Percentiles rank a stretch among this genome's conserved stretches.
phyloP scores from a whole-genome alignment of 208 protist genomes.

The Leishmania braziliensis region DNA sequence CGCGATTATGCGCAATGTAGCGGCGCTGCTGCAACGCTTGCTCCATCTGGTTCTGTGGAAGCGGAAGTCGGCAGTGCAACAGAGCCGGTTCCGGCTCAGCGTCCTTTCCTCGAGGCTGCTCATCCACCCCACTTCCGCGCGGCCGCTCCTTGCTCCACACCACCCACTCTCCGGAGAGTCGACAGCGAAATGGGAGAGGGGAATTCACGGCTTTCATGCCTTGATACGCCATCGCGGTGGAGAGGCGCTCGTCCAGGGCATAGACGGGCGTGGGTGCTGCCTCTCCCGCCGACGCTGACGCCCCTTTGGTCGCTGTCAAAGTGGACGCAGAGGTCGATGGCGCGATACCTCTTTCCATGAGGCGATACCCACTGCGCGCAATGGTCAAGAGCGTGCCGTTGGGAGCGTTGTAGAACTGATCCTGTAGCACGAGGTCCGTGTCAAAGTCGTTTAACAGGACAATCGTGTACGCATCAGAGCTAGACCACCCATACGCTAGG shows the following conservation, averaged over 20 bases:
- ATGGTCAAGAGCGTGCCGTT: constrained; percentile 31
- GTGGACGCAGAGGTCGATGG: not conserved
- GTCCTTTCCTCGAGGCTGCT: not conserved
- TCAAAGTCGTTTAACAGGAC: constrained; percentile 44
- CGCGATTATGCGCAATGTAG: constrained; percentile 35
- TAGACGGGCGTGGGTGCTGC: constrained; percentile 1
- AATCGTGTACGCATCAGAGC: constrained; percentile 45
- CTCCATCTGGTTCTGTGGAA: constrained; percentile 37
- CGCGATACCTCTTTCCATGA: constrained; percentile 16
- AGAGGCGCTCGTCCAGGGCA: constrained; percentile 11
- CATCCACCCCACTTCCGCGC: not conserved
- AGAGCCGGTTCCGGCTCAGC: constrained; percentile 22
- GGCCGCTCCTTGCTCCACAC: constrained; percentile 54
- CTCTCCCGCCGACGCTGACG: not conserved
- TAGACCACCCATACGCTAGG: constrained; percentile 31
- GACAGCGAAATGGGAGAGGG: constrained; percentile 35
- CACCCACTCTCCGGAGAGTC: constrained; percentile 76
- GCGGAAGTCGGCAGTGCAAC: constrained; percentile 84
- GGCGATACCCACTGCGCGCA: constrained; percentile 27
- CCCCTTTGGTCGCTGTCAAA: not conserved
- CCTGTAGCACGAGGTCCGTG: constrained; percentile 28
- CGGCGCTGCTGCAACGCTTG: constrained; percentile 28
- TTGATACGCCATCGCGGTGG: constrained; percentile 10
- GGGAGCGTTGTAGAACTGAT: constrained; percentile 56
- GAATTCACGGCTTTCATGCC: constrained; percentile 1